Evolutionary conservation across 345 rosid species (phyloP).

Genomic region (Citrus unshiu): DNA sequence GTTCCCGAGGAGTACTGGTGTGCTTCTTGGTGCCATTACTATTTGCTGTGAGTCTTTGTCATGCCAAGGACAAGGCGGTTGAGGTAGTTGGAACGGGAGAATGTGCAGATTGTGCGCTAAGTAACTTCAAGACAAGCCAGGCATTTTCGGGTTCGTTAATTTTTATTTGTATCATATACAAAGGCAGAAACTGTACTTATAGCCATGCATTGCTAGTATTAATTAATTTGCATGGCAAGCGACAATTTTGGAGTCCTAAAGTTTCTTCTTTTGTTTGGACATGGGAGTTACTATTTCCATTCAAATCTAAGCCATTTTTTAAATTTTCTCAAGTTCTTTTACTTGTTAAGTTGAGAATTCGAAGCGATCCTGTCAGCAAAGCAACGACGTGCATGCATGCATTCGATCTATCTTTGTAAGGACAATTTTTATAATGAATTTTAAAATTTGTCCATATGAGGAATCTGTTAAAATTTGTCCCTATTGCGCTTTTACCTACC

Average conservation of each 20-base stretch:
- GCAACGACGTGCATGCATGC: too few species aligned
- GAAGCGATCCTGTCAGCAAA: too few species aligned
- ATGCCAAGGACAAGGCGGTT: conserved; percentile 26
- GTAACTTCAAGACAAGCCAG: conserved; percentile 34
- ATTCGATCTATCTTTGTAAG: too few species aligned
- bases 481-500: too few species aligned
- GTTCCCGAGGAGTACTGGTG: conserved; percentile 34
- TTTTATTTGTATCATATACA: background rate
- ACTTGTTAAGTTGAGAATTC: background rate
- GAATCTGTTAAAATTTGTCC: too few species aligned
- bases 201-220: background rate
- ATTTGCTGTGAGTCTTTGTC: conserved; percentile 32
- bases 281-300: too few species aligned
- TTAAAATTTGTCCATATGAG: background rate
- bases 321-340: too few species aligned
- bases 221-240: background rate
- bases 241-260: background rate
- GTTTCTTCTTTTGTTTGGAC: background rate
- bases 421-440: background rate
- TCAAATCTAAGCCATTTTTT: too few species aligned
- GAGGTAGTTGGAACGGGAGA: conserved; percentile 69
- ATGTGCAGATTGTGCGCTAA: conserved; percentile 52
- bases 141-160: conserved; percentile 54
- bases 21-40: conserved; percentile 39
- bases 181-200: too few species aligned